phyloP scores from a whole-genome alignment of 192 early-diverging fungal species.

The Umbelopsis vinacea region DNA sequence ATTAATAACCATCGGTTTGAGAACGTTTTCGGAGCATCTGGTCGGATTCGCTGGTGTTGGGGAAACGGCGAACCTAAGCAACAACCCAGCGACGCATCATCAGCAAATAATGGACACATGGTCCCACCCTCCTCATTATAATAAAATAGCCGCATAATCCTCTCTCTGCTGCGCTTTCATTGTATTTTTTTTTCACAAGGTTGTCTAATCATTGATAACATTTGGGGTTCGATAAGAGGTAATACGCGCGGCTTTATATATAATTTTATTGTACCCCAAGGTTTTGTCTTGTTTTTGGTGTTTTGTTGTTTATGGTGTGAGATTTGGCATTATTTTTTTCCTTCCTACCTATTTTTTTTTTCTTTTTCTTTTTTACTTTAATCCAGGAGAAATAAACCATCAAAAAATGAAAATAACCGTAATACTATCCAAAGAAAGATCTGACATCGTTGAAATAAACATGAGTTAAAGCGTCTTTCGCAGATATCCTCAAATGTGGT shows the following conservation, averaged over 20 bases:
- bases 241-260: no score
- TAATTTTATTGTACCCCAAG: no score
- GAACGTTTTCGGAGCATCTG: constrained; percentile 50
- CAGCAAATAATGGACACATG: not conserved
- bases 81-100: not conserved
- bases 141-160: no score
- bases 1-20: constrained; percentile 53
- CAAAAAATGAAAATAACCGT: not conserved
- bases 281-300: no score
- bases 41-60: constrained; percentile 55
- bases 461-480: constrained; percentile 68
- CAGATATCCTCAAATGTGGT: constrained; percentile 65
- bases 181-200: no score
- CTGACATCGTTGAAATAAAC: constrained; percentile 60
- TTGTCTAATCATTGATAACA: no score
- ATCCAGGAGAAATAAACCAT: not conserved
- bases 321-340: not conserved
- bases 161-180: no score
- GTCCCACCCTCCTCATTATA: no score
- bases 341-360: not conserved
- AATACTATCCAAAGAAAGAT: constrained; percentile 23
- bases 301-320: not conserved
- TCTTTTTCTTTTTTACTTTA: not conserved
- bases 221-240: no score
- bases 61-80: constrained; percentile 37